phyloP scores from a whole-genome alignment of 805 yeast genomes.

The Wickerhamomyces ciferrii region DNA sequence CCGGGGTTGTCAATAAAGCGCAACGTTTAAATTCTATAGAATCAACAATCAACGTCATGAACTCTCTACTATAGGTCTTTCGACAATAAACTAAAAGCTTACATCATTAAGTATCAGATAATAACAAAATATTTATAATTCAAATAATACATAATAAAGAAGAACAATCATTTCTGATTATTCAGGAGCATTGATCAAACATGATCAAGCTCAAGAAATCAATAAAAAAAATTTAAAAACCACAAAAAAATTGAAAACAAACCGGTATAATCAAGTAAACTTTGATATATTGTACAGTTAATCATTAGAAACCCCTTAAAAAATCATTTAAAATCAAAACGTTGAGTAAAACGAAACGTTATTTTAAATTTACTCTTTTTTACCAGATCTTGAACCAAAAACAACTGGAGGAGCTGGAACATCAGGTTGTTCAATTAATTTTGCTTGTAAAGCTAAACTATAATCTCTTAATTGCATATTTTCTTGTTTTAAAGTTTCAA shows the following conservation, averaged over 20 bases:
- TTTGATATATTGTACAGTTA: background rate
- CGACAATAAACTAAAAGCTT: no score
- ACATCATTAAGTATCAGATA: no score
- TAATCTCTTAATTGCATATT: constrained; percentile 70
- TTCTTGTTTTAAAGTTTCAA: constrained; percentile 65
- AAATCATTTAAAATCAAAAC: background rate
- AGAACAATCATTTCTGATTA: no score
- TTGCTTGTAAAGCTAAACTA: constrained; percentile 62
- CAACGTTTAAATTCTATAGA: no score
- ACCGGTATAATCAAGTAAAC: background rate
- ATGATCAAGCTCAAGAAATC: background rate
- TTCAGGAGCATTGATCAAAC: background rate
- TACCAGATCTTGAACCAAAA: constrained; percentile 17
- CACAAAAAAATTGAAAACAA: background rate
- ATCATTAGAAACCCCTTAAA: background rate
- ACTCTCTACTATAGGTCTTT: no score
- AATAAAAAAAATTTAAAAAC: no score
- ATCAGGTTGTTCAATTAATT: constrained; percentile 46
- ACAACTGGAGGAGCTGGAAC: constrained; percentile 34
- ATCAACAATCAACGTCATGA: no score
- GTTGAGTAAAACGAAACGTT: background rate
- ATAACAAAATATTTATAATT: background rate
- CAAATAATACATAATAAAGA: background rate
- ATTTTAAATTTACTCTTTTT: constrained; percentile 4
- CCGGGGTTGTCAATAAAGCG: background rate